A percentile compares a stretch with the other conserved stretches of the same genome.
Conservation (phyloP, 768 basidiomycete genomes). For the Boletus patriciae region DNA sequence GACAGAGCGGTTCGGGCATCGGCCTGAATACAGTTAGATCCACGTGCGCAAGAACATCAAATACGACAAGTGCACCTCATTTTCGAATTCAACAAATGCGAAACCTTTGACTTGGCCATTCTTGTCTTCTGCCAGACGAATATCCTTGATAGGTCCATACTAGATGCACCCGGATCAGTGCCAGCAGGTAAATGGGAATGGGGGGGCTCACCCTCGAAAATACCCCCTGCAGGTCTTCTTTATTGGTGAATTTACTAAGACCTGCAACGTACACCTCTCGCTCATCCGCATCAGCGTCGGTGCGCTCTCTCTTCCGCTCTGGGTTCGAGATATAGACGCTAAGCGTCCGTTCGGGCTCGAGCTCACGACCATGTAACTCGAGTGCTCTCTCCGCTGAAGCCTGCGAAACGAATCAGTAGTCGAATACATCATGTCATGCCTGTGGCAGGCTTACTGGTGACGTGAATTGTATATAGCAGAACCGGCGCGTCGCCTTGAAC, state of each 20-base stretch:
- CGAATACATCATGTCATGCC: not conserved
- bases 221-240: constrained; percentile 73
- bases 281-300: constrained; percentile 81
- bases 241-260: constrained; percentile 72
- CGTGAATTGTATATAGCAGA: constrained; percentile 92
- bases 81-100: constrained; percentile 89
- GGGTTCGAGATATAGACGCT: constrained; percentile 90
- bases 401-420: constrained; percentile 34
- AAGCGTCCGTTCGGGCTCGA: constrained; percentile 65
- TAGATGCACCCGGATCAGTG: constrained; percentile 31
- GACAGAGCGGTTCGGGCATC: constrained; percentile 69
- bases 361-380: constrained; percentile 74
- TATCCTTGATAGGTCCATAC: constrained; percentile 82
- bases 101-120: constrained; percentile 76
- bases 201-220: constrained; percentile 67
- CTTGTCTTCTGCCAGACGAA: constrained; percentile 75
- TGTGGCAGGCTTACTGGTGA: constrained; percentile 61
- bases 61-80: constrained; percentile 52
- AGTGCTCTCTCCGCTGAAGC: constrained; percentile 71
- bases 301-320: constrained; percentile 83
- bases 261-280: constrained; percentile 88
- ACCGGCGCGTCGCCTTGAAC: constrained; percentile 86
- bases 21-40: constrained; percentile 43
- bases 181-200: not conserved
- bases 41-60: not conserved